Evolutionary conservation across 1,139 yeast genomes (phyloP), one percentile per base, ranked within the genome.

Genomic region (Diutina rugosa): DNA sequence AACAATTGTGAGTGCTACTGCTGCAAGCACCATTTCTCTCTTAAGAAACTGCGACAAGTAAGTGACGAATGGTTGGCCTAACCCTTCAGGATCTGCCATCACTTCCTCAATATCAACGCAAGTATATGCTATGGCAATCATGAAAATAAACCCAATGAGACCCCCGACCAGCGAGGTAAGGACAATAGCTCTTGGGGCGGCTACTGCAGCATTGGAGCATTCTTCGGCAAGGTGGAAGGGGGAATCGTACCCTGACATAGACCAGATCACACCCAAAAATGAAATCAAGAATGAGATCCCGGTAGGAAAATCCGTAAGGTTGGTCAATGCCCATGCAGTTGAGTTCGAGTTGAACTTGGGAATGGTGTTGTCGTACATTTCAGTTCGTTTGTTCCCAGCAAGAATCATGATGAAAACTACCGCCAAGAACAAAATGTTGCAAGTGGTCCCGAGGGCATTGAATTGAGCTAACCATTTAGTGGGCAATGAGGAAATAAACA

Each of bases 171-270:
- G 66, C n/a, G 87, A 76, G 12, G 89, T 83, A 69, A 84, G 67
- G 16, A 82, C 82, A 61, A 85, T 84, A 44, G 89, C 89, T 58
- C 78, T 73, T 18, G 90, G 90, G 8, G 85, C 82, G 4, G 87
- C 84, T 44, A 72, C 70, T n/a, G 76, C 72, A 9, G 90, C 87
- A 65, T 84, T 83, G 51, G 84, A 72, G 63, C 87, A 82, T 64
- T 85, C 90, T 67, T 85, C 93, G 18, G 88, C 77, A 57, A 85
- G 70, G 64, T 85, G 90, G 73, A 84, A 85, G 0, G 90, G 87
- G 26, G 87, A 80, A 65, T 85, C 91, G 63, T 82, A 85, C 26
- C 90, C 90, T 54, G 86, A 79, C 86, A 85, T 84, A 45, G 87
- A 81, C 90, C 90, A 85, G 63, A 84, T 81, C 56, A 80, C 84